Conservation (phyloP, 495 filamentous ascomycete genomes). For the Podospora bellae-mahoneyi region DNA sequence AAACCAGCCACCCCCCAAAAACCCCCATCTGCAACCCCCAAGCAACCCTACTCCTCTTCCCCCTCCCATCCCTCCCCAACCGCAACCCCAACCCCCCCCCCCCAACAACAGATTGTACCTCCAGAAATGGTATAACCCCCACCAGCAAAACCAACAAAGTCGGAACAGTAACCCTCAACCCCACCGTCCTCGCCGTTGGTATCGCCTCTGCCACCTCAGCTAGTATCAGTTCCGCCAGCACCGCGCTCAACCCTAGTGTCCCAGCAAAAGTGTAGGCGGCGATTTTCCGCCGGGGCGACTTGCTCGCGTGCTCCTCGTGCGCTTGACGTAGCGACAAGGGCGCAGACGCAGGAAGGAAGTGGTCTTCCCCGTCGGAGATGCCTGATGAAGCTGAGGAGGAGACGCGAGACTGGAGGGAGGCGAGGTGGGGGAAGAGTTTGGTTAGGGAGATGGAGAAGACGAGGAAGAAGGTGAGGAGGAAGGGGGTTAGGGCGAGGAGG, state of each 20-base stretch:
- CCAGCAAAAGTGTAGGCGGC: conserved; percentile 64
- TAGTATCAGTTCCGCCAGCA: conserved; percentile 70
- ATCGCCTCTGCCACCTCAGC: conserved; percentile 75
- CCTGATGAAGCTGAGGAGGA: conserved; percentile 8
- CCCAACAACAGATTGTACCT: conserved; percentile 63
- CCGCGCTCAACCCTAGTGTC: conserved; percentile 67
- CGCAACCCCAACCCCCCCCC: conserved; percentile 53
- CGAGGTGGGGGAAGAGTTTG: conserved; percentile 62
- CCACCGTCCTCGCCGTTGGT: conserved; percentile 57
- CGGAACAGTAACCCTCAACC: conserved; percentile 61
- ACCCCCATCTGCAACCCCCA: conserved; percentile 57
- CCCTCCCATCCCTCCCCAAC: conserved; percentile 49
- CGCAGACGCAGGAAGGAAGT: conserved; percentile 52
- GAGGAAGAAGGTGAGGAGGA: conserved; percentile 59
- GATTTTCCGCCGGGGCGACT: conserved; percentile 47
- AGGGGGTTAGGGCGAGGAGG: conserved; percentile 41
- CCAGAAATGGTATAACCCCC: conserved; percentile 65
- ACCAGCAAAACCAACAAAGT: conserved; percentile 64
- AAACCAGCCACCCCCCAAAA: conserved; percentile 59
- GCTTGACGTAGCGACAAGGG: conserved; percentile 46
- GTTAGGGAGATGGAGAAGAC: conserved; percentile 55
- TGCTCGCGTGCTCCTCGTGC: conserved; percentile 48
- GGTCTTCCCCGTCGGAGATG: conserved; percentile 45
- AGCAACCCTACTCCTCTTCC: conserved; percentile 44
- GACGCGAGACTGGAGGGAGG: conserved; percentile 38